phyloP scores from a whole-genome alignment of 164 flowering plant species.

The Cinnamomum chago region DNA sequence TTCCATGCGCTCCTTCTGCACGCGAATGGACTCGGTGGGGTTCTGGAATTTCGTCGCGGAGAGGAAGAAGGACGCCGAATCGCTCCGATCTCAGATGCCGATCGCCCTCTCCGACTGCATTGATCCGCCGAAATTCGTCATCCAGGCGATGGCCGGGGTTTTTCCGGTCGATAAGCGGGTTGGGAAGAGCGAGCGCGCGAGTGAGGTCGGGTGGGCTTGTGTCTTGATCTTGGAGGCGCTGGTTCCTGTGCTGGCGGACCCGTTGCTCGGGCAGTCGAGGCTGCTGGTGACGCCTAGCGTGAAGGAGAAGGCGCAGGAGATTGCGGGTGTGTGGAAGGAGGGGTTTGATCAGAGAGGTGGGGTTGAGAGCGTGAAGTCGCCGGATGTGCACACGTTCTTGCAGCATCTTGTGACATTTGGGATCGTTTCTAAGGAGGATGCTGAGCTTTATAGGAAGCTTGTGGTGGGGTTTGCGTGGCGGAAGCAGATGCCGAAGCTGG shows the following conservation, averaged over 20 bases:
- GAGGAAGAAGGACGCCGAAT: constrained; percentile 78
- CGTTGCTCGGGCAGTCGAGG: constrained; percentile 73
- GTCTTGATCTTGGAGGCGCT: constrained; percentile 74
- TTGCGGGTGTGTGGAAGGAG: constrained; percentile 85
- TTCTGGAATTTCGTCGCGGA: constrained; percentile 70
- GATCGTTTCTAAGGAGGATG: constrained; percentile 71
- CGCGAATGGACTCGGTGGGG: constrained; percentile 52
- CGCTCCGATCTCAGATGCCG: constrained; percentile 46
- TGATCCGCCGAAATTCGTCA: constrained; percentile 80
- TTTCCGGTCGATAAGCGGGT: constrained; percentile 81
- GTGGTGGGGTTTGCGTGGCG: constrained; percentile 93
- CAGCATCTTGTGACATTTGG: constrained; percentile 93
- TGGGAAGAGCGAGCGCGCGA: constrained; percentile 33
- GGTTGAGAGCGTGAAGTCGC: constrained; percentile 89
- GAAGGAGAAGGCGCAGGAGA: constrained; percentile 60
- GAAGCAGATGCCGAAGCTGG: constrained; percentile 99
- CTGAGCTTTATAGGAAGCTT: constrained; percentile 68
- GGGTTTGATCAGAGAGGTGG: constrained; percentile 88
- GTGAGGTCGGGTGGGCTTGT: constrained; percentile 96
- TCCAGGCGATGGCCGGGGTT: constrained; percentile 85
- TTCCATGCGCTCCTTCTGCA: constrained; percentile 49
- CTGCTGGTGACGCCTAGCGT: constrained; percentile 77
- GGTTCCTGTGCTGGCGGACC: constrained; percentile 83
- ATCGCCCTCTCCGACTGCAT: constrained; percentile 58
- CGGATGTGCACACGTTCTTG: constrained; percentile 89